Evolutionary conservation across 2,329 filamentous ascomycete species (phyloP), one percentile per base, ranked within the genome.

Genomic region (Metarhizium rileyi): DNA sequence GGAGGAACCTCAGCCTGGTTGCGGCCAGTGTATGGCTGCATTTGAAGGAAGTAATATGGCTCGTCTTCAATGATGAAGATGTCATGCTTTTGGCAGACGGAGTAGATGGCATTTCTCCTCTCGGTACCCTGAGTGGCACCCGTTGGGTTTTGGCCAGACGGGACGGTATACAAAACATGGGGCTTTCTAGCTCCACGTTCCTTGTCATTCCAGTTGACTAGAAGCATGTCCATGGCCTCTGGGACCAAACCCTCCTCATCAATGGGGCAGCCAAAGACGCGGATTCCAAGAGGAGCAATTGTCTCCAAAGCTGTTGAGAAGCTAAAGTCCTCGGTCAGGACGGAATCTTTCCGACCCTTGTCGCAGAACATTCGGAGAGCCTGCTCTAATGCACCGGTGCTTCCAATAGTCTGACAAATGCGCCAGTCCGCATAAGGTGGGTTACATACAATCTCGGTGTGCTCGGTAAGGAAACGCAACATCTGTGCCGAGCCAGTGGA

Each of bases 41-140:
- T 87, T 67, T 95, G 90, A 33, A 95, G 75, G 70, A 91, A 95
- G 69, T 94, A 95, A 70, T 95, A 95, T 1, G 90, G 90, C 64
- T 95, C 90, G 63, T 95, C 90, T 70, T 96, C 90, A 57, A 95
- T 71, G 62, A 96, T 90, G 70, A 80, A 86, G 38, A 95, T 61
- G 62, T 95, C 87, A 66, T 95, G 88, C 69, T 88, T 89, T 63
- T 85, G 84, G 28, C 84, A 86, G 14, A 95, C 77, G 33, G 73
- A 73, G 68, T 95, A 95, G 43, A 95, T 75, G 22, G 81, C 85
- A 55, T 75, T 74, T 48, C 90, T 75, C 50, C 90, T 75, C 61
- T 81, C 72, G 4, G 69, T 64, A 38, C 82, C 76, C 65, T 91
- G 87, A 3, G 90, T 95, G 10, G 89, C 84, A 8, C 90, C 90